phyloP scores from a whole-genome alignment of 106 monocot species.

The Dendrobium nobile region DNA sequence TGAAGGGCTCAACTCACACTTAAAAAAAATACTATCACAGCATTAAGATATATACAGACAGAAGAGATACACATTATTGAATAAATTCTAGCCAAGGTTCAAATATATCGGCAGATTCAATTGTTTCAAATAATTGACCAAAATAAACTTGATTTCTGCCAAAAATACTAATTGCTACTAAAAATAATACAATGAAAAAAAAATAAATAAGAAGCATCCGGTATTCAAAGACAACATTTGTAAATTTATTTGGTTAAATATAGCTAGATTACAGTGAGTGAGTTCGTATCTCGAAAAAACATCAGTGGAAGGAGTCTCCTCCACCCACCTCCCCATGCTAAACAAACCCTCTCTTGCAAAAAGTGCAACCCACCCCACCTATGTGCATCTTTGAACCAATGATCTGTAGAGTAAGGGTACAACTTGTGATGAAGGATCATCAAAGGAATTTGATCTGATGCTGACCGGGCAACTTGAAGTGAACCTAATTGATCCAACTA shows the following conservation, averaged over 20 bases:
- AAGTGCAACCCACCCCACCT: no score
- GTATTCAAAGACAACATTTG: neutral
- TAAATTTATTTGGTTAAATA: neutral
- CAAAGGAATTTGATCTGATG: no score
- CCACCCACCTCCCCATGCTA: no score
- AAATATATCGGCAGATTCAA: neutral
- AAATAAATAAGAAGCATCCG: neutral
- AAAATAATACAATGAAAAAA: neutral
- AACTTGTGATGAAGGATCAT: no score
- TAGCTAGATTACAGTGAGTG: neutral
- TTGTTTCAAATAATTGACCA: neutral
- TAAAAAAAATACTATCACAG: neutral
- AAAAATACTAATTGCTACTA: neutral
- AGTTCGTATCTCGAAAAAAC: no score
- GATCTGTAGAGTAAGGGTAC: no score
- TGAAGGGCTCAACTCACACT: neutral
- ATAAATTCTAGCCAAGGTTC: neutral
- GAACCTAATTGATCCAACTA: no score
- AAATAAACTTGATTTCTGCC: neutral
- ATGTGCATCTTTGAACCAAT: no score
- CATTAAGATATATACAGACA: neutral
- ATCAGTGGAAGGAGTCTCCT: no score
- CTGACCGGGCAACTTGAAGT: no score
- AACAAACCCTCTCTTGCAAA: no score
- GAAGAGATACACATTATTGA: neutral